Evolutionary conservation across 2,329 filamentous ascomycete genomes (phyloP), one percentile per base, ranked within the genome.

Genomic region (Lecanicillium sp.): DNA sequence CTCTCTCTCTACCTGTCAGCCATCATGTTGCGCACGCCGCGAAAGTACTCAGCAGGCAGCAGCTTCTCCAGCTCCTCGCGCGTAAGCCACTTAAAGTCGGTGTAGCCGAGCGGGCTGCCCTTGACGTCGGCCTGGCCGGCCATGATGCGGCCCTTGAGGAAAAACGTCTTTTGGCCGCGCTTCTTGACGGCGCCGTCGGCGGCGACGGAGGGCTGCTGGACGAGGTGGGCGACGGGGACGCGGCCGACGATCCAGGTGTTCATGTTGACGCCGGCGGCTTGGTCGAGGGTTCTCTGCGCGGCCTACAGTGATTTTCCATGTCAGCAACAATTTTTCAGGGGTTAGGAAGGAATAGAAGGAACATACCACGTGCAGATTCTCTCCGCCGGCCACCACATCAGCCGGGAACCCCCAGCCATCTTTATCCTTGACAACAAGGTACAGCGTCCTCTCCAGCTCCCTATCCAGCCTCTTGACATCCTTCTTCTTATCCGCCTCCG

Each of bases 241-340:
- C 88, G 88, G 44, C 88, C 90, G 37, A 98, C 85, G 50, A 97
- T 78, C 89, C 92, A 98, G 40, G 88, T 96, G 69, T 97, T 97
- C 89, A 98, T 97, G 72, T 98, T 94, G 44, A 85, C 66, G 42
- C 92, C 92, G 9, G 83, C 88, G 4, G 87, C 71, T 52, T 86
- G 73, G 37, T 81, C 71, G 17, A 97, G 71, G 39, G 88, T 79
- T 44, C 88, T 77, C 56, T 87, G 77, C 28, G 90, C 88, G 32
- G 86, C 81, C 92, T 98, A 51, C 45, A 9, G 4, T 12, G 31
- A 33, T 19, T 29, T n/a, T 17, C 14, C 12, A 7, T 17, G 17
- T 31, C n/a, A 31, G n/a, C 13, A 31, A 31, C 20, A 17, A 14
- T 15, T 14, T 34, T 25, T 25, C 31, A 11, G 15, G 29, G 6